Base-by-base conservation (phyloP, 78 protist species). In the Pigoraptor vietnamica region DNA sequence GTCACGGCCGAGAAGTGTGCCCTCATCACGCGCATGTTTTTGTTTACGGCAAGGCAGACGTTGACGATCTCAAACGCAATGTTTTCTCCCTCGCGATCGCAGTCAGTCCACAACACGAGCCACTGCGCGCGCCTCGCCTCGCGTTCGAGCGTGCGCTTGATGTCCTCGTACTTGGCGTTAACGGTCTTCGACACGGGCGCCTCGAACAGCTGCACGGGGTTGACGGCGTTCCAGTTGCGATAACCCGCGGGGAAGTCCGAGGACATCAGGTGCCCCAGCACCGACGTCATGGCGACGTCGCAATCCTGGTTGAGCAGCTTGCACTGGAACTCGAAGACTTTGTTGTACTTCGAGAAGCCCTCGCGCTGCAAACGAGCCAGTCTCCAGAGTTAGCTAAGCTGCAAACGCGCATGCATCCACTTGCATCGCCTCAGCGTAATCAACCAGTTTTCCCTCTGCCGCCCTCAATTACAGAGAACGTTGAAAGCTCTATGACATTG, bases 71-170 rank as follows among this genome's bases (percentile, higher is more conserved):
- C 99, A 86, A 92, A 96, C 1, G 96, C 96, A n/a, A 99, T 99
- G 89, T 97, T 96, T 90, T 99, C 99, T 24, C 99, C 99, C 90
- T 98, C 98, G 6, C 99, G 95, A 86, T 99, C 99, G 88, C 99
- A 97, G 84, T 99, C 99, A n/a, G 97, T 95, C 98, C 99, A 98
- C 24, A 97, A 90, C 32, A 97, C 87, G n/a, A 99, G 95, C 93
- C 92, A 35, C 35, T 90, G 87, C 23, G 88, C 88, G 29, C n/a
- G 25, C 40, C 88, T 40, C 1, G 94, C 92, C 25, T 95, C 95
- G 21, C 35, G 1, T 25, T 84, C 25, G 87, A 96, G 56, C 19
- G 37, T 91, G n/a, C n/a, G 83, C n/a, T 67, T 35, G 35, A 56
- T 86, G 1, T 91, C 56, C 25, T 39, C 67, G 10, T 38, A 25